phyloP scores from a whole-genome alignment of 768 basidiomycete genomes.

The Mycena venus region DNA sequence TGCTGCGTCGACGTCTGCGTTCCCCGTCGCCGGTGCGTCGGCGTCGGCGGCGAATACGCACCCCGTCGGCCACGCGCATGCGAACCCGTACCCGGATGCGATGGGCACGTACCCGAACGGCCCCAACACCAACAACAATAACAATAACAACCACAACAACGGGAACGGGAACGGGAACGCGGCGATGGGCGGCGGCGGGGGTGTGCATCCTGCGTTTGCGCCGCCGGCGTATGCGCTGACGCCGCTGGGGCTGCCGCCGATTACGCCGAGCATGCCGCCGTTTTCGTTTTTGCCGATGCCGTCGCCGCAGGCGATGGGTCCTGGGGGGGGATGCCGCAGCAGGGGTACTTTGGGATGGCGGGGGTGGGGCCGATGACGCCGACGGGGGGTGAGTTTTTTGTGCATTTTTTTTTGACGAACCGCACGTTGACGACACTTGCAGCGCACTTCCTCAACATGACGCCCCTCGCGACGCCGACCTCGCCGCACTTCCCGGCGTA shows the following conservation, averaged over 20 bases:
- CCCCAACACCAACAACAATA: neutral
- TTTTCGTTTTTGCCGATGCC: constrained; percentile 80
- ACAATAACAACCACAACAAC: neutral
- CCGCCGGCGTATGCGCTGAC: constrained; percentile 61
- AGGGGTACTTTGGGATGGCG: constrained; percentile 25
- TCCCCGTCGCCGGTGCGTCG: neutral
- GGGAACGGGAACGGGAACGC: neutral
- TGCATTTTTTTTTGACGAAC: neutral
- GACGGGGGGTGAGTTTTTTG: constrained; percentile 15
- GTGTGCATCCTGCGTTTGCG: constrained; percentile 43
- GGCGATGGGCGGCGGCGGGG: neutral
- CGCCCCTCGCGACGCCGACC: constrained; percentile 35
- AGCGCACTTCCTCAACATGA: constrained; percentile 35
- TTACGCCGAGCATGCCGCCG: constrained; percentile 98
- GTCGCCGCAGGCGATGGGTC: constrained; percentile 26
- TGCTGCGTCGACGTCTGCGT: neutral
- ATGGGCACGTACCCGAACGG: neutral
- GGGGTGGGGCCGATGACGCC: constrained; percentile 30
- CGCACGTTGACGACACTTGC: neutral
- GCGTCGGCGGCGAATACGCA: constrained; percentile 41
- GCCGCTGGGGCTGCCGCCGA: constrained; percentile 88
- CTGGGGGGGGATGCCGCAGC: constrained; percentile 7
- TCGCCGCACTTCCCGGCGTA: constrained; percentile 32
- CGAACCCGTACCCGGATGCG: constrained; percentile 46
- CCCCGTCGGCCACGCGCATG: constrained; percentile 14